Evolutionary conservation across 2,329 filamentous ascomycete genomes (phyloP), one percentile per base, ranked within the genome.

Genomic region (Xylariaceae sp.): DNA sequence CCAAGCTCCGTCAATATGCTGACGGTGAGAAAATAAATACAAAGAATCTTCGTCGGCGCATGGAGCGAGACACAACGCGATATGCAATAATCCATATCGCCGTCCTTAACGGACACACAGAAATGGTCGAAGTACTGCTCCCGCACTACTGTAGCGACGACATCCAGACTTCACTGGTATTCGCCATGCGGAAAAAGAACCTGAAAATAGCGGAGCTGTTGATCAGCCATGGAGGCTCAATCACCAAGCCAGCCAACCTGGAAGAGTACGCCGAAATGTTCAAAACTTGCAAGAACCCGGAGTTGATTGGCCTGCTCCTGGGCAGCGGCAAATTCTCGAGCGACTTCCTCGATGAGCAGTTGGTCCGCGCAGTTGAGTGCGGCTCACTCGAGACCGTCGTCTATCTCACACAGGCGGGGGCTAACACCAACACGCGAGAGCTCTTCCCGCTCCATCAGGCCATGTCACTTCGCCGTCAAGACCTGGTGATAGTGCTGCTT

Each of bases 401-500:
- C 7, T 73, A 77, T 44, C 73, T 85, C 1, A 82, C 78, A 62
- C 77, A 80, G 35, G 80, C 81, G 0, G 76, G 73, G 1, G 82
- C 82, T 1, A 80, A 86, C 54, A 79, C 78, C 4, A 79, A 80
- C 61, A 75, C 79, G 23, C 23, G 23, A 30, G 5, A 30, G 4
- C 23, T 77, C 8, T 77, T 82, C 17, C 82, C 81, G 0, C 72
- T 86, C 30, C 80, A 78, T 59, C 68, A 74, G 0, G 81, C 82
- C 2, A 71, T 85, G 23, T 70, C 70, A 0, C 73, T 77, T 18
- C 78, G 80, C 13, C 75, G 81, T 10, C 74, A 78, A 55, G 82
- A 86, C 62, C 77, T 86, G 47, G 78, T 75, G 0, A 73, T 85
- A 34, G 81, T 82, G 4, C 77, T 86, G 17, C 68, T 84, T 11